phyloP scores from a whole-genome alignment of 805 yeast genomes.

The Starmerella stellata region DNA sequence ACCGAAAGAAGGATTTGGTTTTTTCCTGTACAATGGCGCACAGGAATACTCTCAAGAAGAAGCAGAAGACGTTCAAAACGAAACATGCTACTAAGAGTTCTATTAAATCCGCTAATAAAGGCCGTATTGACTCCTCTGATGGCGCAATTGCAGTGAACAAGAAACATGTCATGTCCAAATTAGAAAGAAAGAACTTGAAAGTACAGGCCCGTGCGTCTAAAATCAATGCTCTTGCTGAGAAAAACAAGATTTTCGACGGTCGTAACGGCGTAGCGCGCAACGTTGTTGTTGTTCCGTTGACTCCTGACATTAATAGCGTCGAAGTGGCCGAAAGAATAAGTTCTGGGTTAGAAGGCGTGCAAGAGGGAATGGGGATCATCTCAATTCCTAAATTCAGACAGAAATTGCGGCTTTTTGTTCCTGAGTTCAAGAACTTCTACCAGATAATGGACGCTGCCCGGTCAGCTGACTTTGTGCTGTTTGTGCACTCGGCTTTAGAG shows the following conservation, averaged over 20 bases:
- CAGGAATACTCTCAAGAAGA: slow-evolving; percentile 63
- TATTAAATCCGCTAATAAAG: slow-evolving; percentile 57
- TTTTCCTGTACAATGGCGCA: slow-evolving; percentile 30
- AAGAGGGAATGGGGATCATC: slow-evolving; percentile 23
- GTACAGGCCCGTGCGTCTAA: slow-evolving; percentile 61
- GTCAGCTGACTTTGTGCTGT: slow-evolving; percentile 72
- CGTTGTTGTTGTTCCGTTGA: slow-evolving; percentile 61
- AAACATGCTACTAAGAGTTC: slow-evolving; percentile 82
- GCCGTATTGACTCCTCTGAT: slow-evolving; percentile 64
- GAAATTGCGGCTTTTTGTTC: slow-evolving; percentile 46
- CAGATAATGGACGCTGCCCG: slow-evolving; percentile 71
- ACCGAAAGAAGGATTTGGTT: background rate
- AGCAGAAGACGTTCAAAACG: slow-evolving; percentile 79
- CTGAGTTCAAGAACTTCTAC: slow-evolving; percentile 45
- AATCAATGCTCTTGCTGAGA: slow-evolving; percentile 38
- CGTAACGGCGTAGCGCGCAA: slow-evolving; percentile 65
- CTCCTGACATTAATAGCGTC: slow-evolving; percentile 40
- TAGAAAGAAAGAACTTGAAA: slow-evolving; percentile 59
- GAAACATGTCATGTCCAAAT: slow-evolving; percentile 28
- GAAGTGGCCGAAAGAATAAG: slow-evolving; percentile 16
- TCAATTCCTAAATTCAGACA: slow-evolving; percentile 53
- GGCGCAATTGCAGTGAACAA: slow-evolving; percentile 21
- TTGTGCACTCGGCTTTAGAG: slow-evolving; percentile 70
- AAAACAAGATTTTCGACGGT: slow-evolving; percentile 63
- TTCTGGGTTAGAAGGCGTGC: slow-evolving; percentile 9